Evolutionary conservation across 2,329 filamentous ascomycete species (phyloP).

Genomic region (Penicillium hordei): DNA sequence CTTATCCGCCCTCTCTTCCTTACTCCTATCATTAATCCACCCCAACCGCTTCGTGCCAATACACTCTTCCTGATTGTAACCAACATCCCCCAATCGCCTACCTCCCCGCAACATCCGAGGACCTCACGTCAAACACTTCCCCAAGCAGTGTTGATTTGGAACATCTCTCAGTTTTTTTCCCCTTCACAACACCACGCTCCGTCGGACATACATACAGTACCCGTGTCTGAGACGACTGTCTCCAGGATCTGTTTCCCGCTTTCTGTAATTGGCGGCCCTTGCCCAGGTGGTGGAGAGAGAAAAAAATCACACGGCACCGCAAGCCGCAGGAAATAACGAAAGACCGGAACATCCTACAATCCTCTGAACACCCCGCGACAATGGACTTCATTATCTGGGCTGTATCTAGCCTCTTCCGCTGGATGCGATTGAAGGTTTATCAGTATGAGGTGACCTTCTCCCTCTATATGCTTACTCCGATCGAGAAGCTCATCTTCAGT

Average conservation of each 20-base stretch:
- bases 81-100: not conserved
- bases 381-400: constrained; percentile 35
- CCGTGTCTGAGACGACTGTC: not conserved
- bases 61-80: not conserved
- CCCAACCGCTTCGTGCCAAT: not conserved
- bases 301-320: not conserved
- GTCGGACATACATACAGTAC: not conserved
- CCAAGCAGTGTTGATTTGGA: not conserved
- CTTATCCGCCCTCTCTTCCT: constrained; percentile 1
- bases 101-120: not conserved
- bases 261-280: not conserved
- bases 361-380: constrained; percentile 7
- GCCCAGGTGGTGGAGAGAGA: not conserved
- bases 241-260: not conserved
- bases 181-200: not conserved
- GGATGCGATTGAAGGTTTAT: constrained; percentile 93
- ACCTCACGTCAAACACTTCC: not conserved
- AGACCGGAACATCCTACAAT: not conserved
- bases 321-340: not conserved
- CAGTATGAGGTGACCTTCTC: constrained; percentile 97
- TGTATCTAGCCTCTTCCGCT: constrained; percentile 65
- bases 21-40: not conserved
- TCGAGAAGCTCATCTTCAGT: constrained; percentile 98
- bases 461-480: constrained; percentile 94
- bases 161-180: not conserved